Base-by-base conservation (phyloP, 352 stramenopile genomes). In the Globisporangium heterothallicum region DNA sequence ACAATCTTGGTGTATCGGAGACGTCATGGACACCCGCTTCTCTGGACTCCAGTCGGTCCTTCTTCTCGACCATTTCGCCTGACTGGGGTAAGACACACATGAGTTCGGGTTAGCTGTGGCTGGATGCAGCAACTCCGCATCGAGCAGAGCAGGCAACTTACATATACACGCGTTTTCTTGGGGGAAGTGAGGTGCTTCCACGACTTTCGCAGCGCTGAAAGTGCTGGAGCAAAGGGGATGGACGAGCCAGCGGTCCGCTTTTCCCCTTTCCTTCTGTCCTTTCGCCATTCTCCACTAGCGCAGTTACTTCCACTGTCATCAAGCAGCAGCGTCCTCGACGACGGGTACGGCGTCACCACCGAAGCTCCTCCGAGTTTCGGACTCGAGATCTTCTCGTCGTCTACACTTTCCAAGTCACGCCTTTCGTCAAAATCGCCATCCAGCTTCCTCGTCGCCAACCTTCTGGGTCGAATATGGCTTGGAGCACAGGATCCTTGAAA, bases 341-440 rank as follows among this genome's bases (percentile, higher is more conserved):
- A 66, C 18, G 64, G 64, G 22, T 57, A 64, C 8, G 54, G 53
- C 30, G 51, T 61, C 10, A 59, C 52, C n/a, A 40, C 48, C 35
- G 26, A 41, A 7, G 22, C 26, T 25, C 32, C 7, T 40, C 24
- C 18, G 45, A 29, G 45, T n/a, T n/a, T n/a, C n/a, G n/a, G n/a
- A n/a, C n/a, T n/a, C n/a, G n/a, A n/a, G n/a, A n/a, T n/a, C n/a
- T n/a, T n/a, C n/a, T n/a, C n/a, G n/a, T n/a, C n/a, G n/a, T n/a
- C n/a, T n/a, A n/a, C n/a, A n/a, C n/a, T n/a, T n/a, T n/a, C n/a
- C n/a, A 36, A 36, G 30, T 13, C 30, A 16, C 30, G 30, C 30
- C 16, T 36, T 36, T 36, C 30, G 2, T 36, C 30, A 2, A 6
- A 8, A 6, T 8, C 30, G 5, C 30, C 3, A 36, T 36, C 16